A percentile compares a stretch with the other conserved stretches of the same genome.
Conservation (phyloP, 768 basidiomycete genomes). For the Phanerochaete sordida region DNA sequence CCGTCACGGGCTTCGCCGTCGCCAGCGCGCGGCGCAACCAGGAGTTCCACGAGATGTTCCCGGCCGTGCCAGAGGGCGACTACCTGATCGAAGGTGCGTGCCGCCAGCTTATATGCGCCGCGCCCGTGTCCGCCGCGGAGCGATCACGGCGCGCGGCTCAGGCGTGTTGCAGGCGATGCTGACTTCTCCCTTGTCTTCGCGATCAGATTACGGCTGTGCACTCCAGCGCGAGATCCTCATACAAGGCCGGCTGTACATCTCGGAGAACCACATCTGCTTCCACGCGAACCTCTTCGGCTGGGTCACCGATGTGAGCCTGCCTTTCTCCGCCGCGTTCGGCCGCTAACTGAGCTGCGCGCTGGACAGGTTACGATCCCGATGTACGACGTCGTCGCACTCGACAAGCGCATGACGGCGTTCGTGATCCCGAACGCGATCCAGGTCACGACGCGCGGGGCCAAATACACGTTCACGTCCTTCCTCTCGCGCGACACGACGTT, state of each 20-base stretch:
- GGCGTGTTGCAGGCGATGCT: conserved; percentile 1
- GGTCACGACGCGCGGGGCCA: conserved; percentile 74
- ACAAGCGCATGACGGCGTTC: conserved; percentile 97
- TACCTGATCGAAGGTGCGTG: conserved; percentile 93
- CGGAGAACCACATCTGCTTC: conserved; percentile 99
- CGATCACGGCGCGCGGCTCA: neutral
- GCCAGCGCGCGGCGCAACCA: conserved; percentile 92
- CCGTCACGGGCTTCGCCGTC: conserved; percentile 95
- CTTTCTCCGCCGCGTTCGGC: neutral
- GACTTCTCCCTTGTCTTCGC: neutral
- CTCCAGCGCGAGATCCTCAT: conserved; percentile 94
- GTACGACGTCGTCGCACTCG: conserved; percentile 78
- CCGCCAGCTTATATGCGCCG: conserved; percentile 1
- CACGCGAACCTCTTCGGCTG: conserved; percentile 99
- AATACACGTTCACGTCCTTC: conserved; percentile 96
- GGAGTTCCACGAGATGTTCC: conserved; percentile 95
- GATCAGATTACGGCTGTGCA: conserved; percentile 93
- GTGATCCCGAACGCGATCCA: conserved; percentile 97
- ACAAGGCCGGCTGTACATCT: conserved; percentile 94
- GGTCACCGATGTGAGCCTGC: conserved; percentile 87
- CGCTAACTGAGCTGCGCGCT: conserved; percentile 10
- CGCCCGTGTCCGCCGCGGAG: neutral
- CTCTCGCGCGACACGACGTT: conserved; percentile 93
- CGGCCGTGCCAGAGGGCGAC: conserved; percentile 87
- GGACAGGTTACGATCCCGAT: conserved; percentile 82